Evolutionary conservation across 192 early-diverging fungal species (phyloP).

Genomic region (Jimgerdemannia flammicorona): DNA sequence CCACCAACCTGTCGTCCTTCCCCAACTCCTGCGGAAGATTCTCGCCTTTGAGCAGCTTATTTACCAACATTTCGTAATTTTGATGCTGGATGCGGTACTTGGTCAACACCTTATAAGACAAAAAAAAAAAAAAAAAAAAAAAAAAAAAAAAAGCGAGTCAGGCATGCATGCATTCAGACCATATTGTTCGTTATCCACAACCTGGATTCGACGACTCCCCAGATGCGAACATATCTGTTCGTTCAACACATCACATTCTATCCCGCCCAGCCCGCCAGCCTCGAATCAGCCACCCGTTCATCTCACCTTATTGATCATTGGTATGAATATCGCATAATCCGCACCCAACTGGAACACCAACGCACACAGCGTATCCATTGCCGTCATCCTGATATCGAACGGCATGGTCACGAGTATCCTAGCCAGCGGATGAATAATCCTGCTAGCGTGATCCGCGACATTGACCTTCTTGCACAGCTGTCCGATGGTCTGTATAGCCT

Average conservation of each 20-base stretch:
- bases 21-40: conserved; percentile 65
- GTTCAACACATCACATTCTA: too few relatives aligned
- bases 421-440: conserved; percentile 83
- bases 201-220: too few relatives aligned
- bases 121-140: too few relatives aligned
- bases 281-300: neutral
- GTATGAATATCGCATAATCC: conserved; percentile 86
- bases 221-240: too few relatives aligned
- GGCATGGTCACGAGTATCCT: conserved; percentile 59
- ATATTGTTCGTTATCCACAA: too few relatives aligned
- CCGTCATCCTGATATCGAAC: conserved; percentile 50
- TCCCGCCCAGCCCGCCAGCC: too few relatives aligned
- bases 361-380: conserved; percentile 81
- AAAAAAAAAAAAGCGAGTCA: too few relatives aligned
- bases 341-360: conserved; percentile 80
- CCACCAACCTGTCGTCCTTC: conserved; percentile 11
- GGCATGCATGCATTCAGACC: too few relatives aligned
- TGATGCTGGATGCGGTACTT: too few relatives aligned
- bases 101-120: too few relatives aligned
- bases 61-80: conserved; percentile 73
- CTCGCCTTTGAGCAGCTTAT: conserved; percentile 72
- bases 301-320: conserved; percentile 75
- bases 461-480: conserved; percentile 73
- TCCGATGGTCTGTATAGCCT: conserved; percentile 68
- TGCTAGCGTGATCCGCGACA: conserved; percentile 80